Percentiles rank a stretch among this genome's conserved stretches.
phyloP scores from a whole-genome alignment of 306 rosid species.

The Herpetospermum pedunculosum region DNA sequence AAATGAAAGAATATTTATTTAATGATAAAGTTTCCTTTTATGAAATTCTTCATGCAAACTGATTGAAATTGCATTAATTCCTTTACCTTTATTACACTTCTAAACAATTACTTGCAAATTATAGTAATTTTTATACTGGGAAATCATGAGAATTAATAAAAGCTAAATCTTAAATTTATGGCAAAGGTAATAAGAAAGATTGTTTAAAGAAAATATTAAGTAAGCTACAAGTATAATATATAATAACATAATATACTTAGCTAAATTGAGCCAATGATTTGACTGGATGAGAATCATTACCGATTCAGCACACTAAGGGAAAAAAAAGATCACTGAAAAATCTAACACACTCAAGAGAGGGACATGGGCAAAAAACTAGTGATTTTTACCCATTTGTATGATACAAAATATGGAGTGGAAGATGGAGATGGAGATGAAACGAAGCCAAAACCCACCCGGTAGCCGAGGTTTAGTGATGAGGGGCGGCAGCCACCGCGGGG shows the following conservation, averaged over 20 bases:
- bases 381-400: conserved; percentile 23
- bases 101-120: neutral
- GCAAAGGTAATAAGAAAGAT: neutral
- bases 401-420: conserved; percentile 42
- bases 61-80: neutral
- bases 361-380: neutral
- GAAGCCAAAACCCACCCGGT: neutral
- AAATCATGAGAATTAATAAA: neutral
- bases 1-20: neutral
- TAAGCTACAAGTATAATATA: neutral
- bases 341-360: conserved; percentile 14
- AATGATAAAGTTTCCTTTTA: neutral
- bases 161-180: neutral
- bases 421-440: neutral
- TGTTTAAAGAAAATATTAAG: neutral
- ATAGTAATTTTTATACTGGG: neutral
- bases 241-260: neutral
- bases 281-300: conserved; percentile 25
- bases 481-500: conserved; percentile 19
- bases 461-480: conserved; percentile 18
- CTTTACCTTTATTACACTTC: neutral
- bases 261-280: conserved; percentile 6
- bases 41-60: neutral
- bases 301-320: conserved; percentile 43
- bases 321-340: conserved; percentile 12